These are phyloP conservation scores for Lactifluus echinatus DNA, from an alignment of 768 basidiomycete genomes.

Conservation along the genomic window DNA sequence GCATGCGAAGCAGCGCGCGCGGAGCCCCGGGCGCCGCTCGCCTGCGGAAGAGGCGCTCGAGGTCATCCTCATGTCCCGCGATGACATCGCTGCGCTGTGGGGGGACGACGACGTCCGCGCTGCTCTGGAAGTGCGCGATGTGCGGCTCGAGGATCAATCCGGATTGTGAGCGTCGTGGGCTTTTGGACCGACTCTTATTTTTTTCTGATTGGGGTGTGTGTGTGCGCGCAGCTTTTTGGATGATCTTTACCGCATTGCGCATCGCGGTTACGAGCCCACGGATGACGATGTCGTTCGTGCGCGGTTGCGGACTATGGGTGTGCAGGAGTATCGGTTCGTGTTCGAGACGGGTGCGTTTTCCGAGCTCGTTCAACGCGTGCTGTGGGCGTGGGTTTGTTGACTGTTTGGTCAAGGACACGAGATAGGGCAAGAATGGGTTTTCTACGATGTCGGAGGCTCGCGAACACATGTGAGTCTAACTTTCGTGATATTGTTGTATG, in stretches of 20 bases:
- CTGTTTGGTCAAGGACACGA: background rate
- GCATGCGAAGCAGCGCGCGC: slow-evolving; percentile 15
- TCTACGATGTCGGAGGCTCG: slow-evolving; percentile 72
- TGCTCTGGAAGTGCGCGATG: slow-evolving; percentile 39
- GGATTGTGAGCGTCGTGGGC: slow-evolving; percentile 53
- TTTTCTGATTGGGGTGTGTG: background rate
- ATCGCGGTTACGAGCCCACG: slow-evolving; percentile 37
- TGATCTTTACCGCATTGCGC: slow-evolving; percentile 7
- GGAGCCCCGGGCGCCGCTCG: slow-evolving; percentile 2
- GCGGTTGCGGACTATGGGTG: slow-evolving; percentile 66
- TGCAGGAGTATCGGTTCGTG: slow-evolving; percentile 63
- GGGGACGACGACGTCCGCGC: slow-evolving; percentile 55
- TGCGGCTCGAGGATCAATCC: slow-evolving; percentile 58
- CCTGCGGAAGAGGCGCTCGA: slow-evolving; percentile 48
- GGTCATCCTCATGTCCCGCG: slow-evolving; percentile 48
- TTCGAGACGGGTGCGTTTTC: slow-evolving; percentile 51
- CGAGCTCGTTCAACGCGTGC: background rate
- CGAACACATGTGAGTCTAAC: slow-evolving; percentile 43
- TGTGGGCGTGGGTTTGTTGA: background rate
- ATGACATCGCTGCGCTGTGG: slow-evolving; percentile 65
- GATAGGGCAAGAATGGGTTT: slow-evolving; percentile 54
- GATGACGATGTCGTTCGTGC: slow-evolving; percentile 76
- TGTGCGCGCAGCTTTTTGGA: slow-evolving; percentile 6
- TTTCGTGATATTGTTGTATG: background rate
- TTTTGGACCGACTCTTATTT: background rate